These are phyloP conservation scores for Aspergillus affinis DNA, from an alignment of 495 filamentous ascomycete genomes.

Conservation along the genomic window DNA sequence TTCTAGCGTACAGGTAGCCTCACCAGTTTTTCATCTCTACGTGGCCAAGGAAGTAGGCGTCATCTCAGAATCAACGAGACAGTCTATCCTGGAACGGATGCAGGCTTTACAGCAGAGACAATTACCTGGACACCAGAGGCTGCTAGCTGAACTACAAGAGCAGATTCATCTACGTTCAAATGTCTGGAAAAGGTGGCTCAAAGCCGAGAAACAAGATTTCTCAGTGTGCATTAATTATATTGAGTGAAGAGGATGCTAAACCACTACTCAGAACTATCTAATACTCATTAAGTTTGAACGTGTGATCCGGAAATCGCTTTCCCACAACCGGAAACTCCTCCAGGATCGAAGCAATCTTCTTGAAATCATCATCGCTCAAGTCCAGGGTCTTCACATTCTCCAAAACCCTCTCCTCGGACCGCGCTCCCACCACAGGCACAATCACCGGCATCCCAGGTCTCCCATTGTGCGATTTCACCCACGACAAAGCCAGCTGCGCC, in stretches of 20 bases:
- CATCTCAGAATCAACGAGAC: neutral
- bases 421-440: slow-evolving; percentile 76
- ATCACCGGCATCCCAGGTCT: slow-evolving; percentile 56
- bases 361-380: slow-evolving; percentile 48
- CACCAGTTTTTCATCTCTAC: slow-evolving; percentile 8
- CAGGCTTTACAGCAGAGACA: neutral
- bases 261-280: neutral
- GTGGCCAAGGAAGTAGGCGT: neutral
- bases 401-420: slow-evolving; percentile 41
- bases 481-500: slow-evolving; percentile 70
- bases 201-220: slow-evolving; percentile 6
- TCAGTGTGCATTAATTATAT: slow-evolving; percentile 3
- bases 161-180: neutral
- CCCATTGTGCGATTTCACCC: slow-evolving; percentile 53
- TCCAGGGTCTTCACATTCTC: slow-evolving; percentile 51
- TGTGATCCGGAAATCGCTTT: neutral
- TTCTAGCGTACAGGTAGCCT: neutral
- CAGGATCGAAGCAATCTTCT: slow-evolving; percentile 43
- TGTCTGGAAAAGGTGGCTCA: slow-evolving; percentile 9
- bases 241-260: neutral
- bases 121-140: neutral
- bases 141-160: neutral
- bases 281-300: slow-evolving; percentile 8
- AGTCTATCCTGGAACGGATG: neutral
- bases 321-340: slow-evolving; percentile 2